phyloP scores from a whole-genome alignment of 163 green algal species.

The Coccomyxa subellipsoidea region DNA sequence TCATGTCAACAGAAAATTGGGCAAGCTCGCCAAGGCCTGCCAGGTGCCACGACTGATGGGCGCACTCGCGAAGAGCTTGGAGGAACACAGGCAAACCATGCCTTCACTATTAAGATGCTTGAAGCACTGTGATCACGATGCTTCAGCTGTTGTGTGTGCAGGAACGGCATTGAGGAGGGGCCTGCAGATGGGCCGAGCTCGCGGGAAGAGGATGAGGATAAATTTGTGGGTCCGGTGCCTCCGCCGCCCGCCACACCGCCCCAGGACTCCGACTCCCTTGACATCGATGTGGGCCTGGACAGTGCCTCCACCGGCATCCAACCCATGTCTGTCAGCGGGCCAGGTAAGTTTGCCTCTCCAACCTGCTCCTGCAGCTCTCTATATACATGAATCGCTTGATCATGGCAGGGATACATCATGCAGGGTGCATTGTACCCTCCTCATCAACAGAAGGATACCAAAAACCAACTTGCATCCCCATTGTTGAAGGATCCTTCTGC shows the following conservation, averaged over 20 bases:
- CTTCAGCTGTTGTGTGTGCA: background rate
- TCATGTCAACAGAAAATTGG: too few relatives aligned
- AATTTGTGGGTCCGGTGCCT: background rate
- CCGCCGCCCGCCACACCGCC: background rate
- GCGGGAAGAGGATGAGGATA: background rate
- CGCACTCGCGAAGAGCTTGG: too few relatives aligned
- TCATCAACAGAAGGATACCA: too few relatives aligned
- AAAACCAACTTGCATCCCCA: too few relatives aligned
- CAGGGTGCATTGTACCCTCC: too few relatives aligned
- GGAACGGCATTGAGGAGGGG: background rate
- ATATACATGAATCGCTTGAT: too few relatives aligned
- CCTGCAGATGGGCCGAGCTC: background rate
- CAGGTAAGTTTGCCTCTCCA: background rate
- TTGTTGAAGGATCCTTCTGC: too few relatives aligned
- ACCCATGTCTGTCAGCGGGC: background rate
- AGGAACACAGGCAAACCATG: too few relatives aligned
- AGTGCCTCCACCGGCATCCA: background rate
- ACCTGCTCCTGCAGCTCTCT: too few relatives aligned
- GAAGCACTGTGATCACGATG: background rate
- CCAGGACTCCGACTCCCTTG: constrained; percentile 3
- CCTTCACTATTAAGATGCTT: background rate
- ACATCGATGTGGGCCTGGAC: constrained; percentile 25
- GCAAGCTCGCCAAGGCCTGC: too few relatives aligned
- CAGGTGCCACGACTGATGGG: too few relatives aligned
- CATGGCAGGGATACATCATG: too few relatives aligned